phyloP scores from a whole-genome alignment of 495 filamentous ascomycete genomes.

The Gamarada debralockiae region DNA sequence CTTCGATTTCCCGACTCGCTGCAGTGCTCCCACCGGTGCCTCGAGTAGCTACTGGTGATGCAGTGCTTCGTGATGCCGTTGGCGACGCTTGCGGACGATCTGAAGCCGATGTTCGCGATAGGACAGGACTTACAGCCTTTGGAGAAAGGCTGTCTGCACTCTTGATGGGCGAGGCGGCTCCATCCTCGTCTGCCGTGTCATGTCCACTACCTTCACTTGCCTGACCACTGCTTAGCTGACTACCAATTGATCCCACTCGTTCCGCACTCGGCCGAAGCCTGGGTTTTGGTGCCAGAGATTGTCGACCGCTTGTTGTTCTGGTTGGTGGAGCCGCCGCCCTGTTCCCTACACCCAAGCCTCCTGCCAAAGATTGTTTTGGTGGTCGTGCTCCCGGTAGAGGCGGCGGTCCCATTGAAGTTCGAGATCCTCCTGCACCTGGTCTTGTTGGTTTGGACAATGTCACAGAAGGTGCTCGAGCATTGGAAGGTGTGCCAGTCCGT shows the following conservation, averaged over 20 bases:
- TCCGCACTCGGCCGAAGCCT: slow-evolving; percentile 28
- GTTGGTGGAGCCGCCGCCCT: slow-evolving; percentile 14
- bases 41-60: slow-evolving; percentile 24
- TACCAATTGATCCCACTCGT: slow-evolving; percentile 37
- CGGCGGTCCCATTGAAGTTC: slow-evolving; percentile 69
- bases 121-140: slow-evolving; percentile 42
- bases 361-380: slow-evolving; percentile 25
- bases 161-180: slow-evolving; percentile 22
- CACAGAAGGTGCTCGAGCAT: slow-evolving; percentile 34
- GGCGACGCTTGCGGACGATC: slow-evolving; percentile 40
- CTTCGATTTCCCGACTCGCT: slow-evolving; percentile 65
- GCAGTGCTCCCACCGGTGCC: slow-evolving; percentile 31
- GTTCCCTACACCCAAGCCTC: slow-evolving; percentile 13
- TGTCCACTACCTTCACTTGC: slow-evolving; percentile 32
- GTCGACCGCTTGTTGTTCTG: slow-evolving; percentile 33
- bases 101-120: slow-evolving; percentile 37
- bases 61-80: slow-evolving; percentile 26
- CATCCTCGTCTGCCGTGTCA: slow-evolving; percentile 24
- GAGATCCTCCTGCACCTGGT: slow-evolving; percentile 38
- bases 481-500: slow-evolving; percentile 54
- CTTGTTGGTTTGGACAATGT: slow-evolving; percentile 45
- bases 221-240: slow-evolving; percentile 24
- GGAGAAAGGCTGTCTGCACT: slow-evolving; percentile 38
- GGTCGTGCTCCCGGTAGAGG: slow-evolving; percentile 19
- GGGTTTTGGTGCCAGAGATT: slow-evolving; percentile 30